Evolutionary conservation across 2,329 filamentous ascomycete species (phyloP).

Genomic region (Chaetothyriales sp.): DNA sequence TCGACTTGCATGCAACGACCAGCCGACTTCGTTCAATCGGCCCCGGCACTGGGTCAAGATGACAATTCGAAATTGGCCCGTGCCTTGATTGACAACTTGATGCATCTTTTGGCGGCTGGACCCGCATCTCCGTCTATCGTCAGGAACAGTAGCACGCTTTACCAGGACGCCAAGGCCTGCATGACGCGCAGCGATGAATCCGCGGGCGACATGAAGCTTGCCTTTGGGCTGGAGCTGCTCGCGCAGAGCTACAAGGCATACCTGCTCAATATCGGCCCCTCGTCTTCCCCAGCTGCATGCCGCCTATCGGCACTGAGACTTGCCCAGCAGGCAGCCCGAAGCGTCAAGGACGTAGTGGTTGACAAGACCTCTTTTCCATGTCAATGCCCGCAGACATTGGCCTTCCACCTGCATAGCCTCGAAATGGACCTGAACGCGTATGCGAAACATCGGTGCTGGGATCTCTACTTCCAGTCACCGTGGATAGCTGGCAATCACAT

Average conservation of each 20-base stretch:
- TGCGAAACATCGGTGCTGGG: constrained; percentile 17
- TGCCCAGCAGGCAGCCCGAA: constrained; percentile 15
- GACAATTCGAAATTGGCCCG: constrained; percentile 3
- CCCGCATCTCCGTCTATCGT: constrained; percentile 7
- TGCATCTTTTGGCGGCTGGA: constrained; percentile 8
- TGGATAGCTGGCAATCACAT: constrained; percentile 20
- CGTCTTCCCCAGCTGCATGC: constrained; percentile 8
- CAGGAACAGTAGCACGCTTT: constrained; percentile 10
- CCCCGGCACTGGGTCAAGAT: neutral
- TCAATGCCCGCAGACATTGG: constrained; percentile 19
- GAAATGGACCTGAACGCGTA: constrained; percentile 15
- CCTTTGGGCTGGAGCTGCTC: constrained; percentile 17
- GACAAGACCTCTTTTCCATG: constrained; percentile 19
- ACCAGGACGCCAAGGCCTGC: constrained; percentile 15
- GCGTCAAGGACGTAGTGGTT: constrained; percentile 12
- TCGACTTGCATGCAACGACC: constrained; percentile 9
- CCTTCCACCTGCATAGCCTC: constrained; percentile 18
- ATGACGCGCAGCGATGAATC: constrained; percentile 9
- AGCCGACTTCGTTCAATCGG: constrained; percentile 7
- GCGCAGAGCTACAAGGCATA: constrained; percentile 15
- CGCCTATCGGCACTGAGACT: constrained; percentile 18
- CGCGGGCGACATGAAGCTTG: constrained; percentile 10
- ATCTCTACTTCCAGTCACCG: constrained; percentile 20
- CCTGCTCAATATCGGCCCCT: constrained; percentile 4
- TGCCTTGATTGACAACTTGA: constrained; percentile 17